These are phyloP conservation scores for Neonectria punicea DNA, from an alignment of 2,329 filamentous ascomycete species.

Conservation along the genomic window DNA sequence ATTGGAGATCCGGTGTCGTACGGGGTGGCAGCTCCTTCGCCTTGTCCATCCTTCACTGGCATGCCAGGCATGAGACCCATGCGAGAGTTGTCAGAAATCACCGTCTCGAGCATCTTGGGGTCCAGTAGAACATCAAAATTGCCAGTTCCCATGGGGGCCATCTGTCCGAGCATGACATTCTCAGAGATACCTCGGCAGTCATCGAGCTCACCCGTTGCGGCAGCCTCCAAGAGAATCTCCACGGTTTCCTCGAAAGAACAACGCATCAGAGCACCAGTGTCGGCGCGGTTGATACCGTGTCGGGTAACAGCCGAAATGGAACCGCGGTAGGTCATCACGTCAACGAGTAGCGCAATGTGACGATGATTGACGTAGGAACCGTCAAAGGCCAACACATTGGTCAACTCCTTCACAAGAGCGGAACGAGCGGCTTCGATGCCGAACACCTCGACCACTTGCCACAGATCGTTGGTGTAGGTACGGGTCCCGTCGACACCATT, in stretches of 20 bases:
- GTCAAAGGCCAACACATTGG: conserved; percentile 94
- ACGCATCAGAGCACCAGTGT: conserved; percentile 98
- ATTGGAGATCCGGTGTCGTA: conserved; percentile 91
- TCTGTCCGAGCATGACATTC: conserved; percentile 97
- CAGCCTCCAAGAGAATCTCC: conserved; percentile 96
- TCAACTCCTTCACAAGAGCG: conserved; percentile 87
- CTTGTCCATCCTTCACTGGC: conserved; percentile 77
- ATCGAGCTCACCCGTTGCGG: conserved; percentile 92
- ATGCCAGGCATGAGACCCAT: conserved; percentile 85
- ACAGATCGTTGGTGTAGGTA: conserved; percentile 95
- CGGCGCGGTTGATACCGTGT: conserved; percentile 97
- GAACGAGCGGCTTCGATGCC: conserved; percentile 95
- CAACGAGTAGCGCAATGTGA: conserved; percentile 92
- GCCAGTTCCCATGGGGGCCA: conserved; percentile 96
- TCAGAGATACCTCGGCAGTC: conserved; percentile 98
- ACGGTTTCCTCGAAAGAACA: conserved; percentile 99
- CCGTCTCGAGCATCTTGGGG: conserved; percentile 93
- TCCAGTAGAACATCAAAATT: conserved; percentile 95
- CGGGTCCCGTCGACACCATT: conserved; percentile 87
- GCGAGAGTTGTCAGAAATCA: conserved; percentile 90
- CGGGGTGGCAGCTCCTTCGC: conserved; percentile 89
- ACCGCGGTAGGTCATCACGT: conserved; percentile 97
- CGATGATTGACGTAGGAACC: conserved; percentile 99
- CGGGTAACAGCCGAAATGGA: conserved; percentile 95
- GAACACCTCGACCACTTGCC: conserved; percentile 93